phyloP scores from a whole-genome alignment of 805 yeast genomes.

The Candida nemodendra region DNA sequence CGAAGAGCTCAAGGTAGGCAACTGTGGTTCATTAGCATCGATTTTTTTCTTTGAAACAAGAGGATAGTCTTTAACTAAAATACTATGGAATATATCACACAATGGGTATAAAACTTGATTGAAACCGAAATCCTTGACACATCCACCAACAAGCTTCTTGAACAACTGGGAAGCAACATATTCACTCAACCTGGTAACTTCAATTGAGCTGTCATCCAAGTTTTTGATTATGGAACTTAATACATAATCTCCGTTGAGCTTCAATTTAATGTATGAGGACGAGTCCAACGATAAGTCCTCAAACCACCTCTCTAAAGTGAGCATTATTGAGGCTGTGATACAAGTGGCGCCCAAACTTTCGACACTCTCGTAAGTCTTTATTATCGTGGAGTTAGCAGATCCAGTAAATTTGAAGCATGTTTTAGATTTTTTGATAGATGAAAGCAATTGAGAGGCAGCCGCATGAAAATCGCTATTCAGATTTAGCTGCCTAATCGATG shows the following conservation, averaged over 20 bases:
- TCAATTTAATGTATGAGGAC: slow-evolving; percentile 45
- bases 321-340: slow-evolving; percentile 53
- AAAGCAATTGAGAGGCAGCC: slow-evolving; percentile 33
- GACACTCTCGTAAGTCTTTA: slow-evolving; percentile 40
- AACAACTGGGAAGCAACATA: slow-evolving; percentile 54
- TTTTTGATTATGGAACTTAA: slow-evolving; percentile 46
- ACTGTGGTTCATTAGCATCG: slow-evolving; percentile 4
- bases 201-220: slow-evolving; percentile 40
- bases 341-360: slow-evolving; percentile 58
- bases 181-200: slow-evolving; percentile 40
- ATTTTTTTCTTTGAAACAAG: slow-evolving; percentile 41
- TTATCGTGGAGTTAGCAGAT: slow-evolving; percentile 8
- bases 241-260: slow-evolving; percentile 35
- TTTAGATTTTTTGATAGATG: slow-evolving; percentile 58
- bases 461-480: slow-evolving; percentile 26
- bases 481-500: slow-evolving; percentile 25
- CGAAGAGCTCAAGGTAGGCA: slow-evolving; percentile 6
- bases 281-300: slow-evolving; percentile 53
- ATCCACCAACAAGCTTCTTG: slow-evolving; percentile 61
- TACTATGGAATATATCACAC: slow-evolving; percentile 64
- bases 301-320: slow-evolving; percentile 64
- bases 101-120: slow-evolving; percentile 63
- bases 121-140: slow-evolving; percentile 79
- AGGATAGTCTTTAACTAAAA: slow-evolving; percentile 64
- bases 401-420: slow-evolving; percentile 52